Evolutionary conservation across 345 rosid genomes (phyloP), one percentile per base, ranked within the genome.

Genomic region (Eucalyptus curtisii): DNA sequence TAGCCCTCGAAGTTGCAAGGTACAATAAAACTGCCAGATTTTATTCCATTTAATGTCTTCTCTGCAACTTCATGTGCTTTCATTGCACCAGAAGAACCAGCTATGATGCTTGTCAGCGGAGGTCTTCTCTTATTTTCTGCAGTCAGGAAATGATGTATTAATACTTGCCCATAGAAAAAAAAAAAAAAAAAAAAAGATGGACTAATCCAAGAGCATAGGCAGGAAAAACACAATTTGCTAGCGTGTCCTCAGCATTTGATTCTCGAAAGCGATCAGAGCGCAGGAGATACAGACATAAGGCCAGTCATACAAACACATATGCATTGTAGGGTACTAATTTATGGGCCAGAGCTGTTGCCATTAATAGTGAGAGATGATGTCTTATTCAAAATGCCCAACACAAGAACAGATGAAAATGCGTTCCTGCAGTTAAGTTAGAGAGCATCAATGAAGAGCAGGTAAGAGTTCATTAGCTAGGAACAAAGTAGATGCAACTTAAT

Each of bases 61-160:
- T 89, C 92, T 22, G 99, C 99, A 82, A 97, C 99, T 61, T 93
- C 93, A n/a, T 97, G 95, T 8, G 97, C 94, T 93, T 94, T 95
- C 99, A 96, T 95, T 53, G 94, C 91, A 86, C 94, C 90, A 86
- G 98, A 93, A 30, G 96, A 90, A 30, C 85, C 96, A 7, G 97
- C 95, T 88, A 97, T 93, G 49, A 96, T 92, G 44, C 91, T 90
- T 37, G 98, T 95, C 59, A 95, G 92, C 71, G 92, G 93, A 30
- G 99, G 99, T 87, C 91, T 93, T 87, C 91, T 91, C 92, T 92
- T 95, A 87, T 88, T 92, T 89, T 96, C 99, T 96, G 93, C 93
- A 90, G 84, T 76, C 47, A 76, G 82, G 45, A 76, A 40, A 25
- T 40, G 47, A 40, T 76, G 82, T 40, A 76, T 40, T 10, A 20